Evolutionary conservation across 148 eudicot species (phyloP), one percentile per base, ranked within the genome.

Genomic region (Vaccinium myrtillus): DNA sequence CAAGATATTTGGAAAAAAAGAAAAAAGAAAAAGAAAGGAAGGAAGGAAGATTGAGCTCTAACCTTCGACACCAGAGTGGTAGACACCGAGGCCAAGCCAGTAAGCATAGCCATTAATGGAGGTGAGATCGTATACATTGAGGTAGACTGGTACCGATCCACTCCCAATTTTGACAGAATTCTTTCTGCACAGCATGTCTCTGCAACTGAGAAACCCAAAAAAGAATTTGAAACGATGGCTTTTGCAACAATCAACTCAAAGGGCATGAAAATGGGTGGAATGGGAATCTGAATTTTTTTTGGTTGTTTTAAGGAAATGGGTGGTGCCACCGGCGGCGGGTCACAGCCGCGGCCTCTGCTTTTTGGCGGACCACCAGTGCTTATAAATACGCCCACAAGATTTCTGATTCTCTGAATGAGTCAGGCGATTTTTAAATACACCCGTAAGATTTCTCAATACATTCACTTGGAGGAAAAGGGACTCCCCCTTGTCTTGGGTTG

Each of bases 51-150:
- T 23, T 25, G 43, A 39, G 56, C 5, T 15, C 83, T 36, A 51
- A 89, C 90, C 91, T 90, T 90, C 85, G 27, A 90, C 91, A 63
- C 91, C 91, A 16, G 91, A 90, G 56, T 90, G 91, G 79, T 87
- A 90, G 76, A 84, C 91, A 0, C 91, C 91, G 11, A 90, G 91
- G 48, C 91, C 91, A 18, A 90, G 80, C 91, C 91, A 90, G 77
- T 90, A 87, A 54, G 91, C 88, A 58, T 90, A 90, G 36, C 90
- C 90, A 73, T 90, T 90, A 13, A 87, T 80, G 79, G 91, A 69
- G 58, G 89, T 89, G 18, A 89, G 88, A 89, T 89, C 91, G 61
- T 89, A 89, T 0, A 90, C 91, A 59, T 90, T 87, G 8, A 90
- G 86, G 82, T 82, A 63, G 6, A 90, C 91, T 6, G 90, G 88